These are phyloP conservation scores for Hygrophoropsis aurantiaca DNA, from an alignment of 768 basidiomycete genomes.

Conservation along the genomic window DNA sequence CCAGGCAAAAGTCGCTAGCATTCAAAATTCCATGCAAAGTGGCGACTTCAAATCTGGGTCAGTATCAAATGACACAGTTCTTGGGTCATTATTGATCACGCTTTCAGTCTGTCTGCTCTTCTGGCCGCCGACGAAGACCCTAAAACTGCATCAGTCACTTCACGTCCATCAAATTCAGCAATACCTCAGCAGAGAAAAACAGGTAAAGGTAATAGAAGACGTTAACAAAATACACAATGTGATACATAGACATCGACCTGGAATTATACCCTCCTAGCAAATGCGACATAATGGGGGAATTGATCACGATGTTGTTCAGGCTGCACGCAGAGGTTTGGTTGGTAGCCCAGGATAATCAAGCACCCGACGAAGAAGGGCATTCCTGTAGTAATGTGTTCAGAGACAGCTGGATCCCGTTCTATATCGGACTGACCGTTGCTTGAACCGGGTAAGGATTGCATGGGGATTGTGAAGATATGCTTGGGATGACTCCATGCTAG, in stretches of 20 bases:
- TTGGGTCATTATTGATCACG: conserved; percentile 4
- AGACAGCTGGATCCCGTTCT: conserved; percentile 2
- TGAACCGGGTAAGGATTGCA: conserved; percentile 59
- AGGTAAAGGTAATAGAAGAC: conserved; percentile 36
- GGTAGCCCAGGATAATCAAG: conserved; percentile 48
- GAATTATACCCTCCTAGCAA: conserved; percentile 5
- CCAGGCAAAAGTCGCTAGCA: conserved; percentile 53
- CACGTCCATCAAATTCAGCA: conserved; percentile 18
- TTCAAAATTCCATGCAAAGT: conserved; percentile 56
- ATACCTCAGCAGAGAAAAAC: conserved; percentile 32
- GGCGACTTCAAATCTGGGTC: conserved; percentile 61
- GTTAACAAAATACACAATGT: conserved; percentile 13
- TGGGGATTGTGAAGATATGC: conserved; percentile 40
- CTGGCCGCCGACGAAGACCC: conserved; percentile 41
- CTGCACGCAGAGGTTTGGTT: conserved; percentile 1
- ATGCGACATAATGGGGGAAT: conserved; percentile 1
- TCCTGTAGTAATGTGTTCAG: conserved; percentile 36
- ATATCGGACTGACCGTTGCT: conserved; percentile 50
- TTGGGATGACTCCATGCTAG: conserved; percentile 27
- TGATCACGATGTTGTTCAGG: conserved; percentile 9
- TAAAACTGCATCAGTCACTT: conserved; percentile 19
- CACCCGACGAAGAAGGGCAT: conserved; percentile 52
- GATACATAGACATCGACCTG: conserved; percentile 18
- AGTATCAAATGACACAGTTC: conserved; percentile 4
- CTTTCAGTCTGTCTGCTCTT: conserved; percentile 43